Evolutionary conservation across 2,329 filamentous ascomycete species (phyloP), one percentile per base, ranked within the genome.

Genomic region (Alternaria longipes): DNA sequence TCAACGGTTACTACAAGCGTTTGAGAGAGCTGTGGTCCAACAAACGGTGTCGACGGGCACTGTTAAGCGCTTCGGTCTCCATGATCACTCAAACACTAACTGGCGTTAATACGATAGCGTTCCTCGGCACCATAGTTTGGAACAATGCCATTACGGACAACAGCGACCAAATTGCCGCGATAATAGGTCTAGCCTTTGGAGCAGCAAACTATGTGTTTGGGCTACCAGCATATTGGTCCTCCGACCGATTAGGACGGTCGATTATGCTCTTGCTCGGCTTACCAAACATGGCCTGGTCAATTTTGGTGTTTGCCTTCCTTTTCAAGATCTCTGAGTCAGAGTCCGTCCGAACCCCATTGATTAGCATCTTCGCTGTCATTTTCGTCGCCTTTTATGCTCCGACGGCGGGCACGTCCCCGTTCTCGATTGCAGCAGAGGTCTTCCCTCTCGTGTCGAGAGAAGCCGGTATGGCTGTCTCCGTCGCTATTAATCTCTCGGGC

Each of bases 401-500:
- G 9, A 71, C 68, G 5, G 67, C 62, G n/a, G 68, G 68, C 18
- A 71, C 68, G 12, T 63, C 61, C 12, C 68, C 67, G 4, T 71
- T 71, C 44, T 68, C 68, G 8, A 71, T 69, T 38, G 66, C 66
- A 3, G 68, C 67, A 16, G 67, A 71, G 16, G 67, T 70, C 4
- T 70, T 69, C 22, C 68, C 68, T 14, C 38, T 70, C n/a, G 67
- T 71, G 7, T 68, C 65, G 38, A 60, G 68, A n/a, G 68, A 71
- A 53, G 67, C 59, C 2, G 68, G 68, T 2, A 69, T 70, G 66
- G 73, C 71, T 28, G 78, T 77, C 45, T 76, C 78, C 1, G 78
- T 81, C 3, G 76, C 78, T 1, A 77, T 79, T 4, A 77, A 76
- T 28, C 74, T 80, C 18, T 69, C 77, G 38, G 81, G 76, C 64